Evolutionary conservation across 306 rosid genomes (phyloP).

Genomic region (Quercus dentata): DNA sequence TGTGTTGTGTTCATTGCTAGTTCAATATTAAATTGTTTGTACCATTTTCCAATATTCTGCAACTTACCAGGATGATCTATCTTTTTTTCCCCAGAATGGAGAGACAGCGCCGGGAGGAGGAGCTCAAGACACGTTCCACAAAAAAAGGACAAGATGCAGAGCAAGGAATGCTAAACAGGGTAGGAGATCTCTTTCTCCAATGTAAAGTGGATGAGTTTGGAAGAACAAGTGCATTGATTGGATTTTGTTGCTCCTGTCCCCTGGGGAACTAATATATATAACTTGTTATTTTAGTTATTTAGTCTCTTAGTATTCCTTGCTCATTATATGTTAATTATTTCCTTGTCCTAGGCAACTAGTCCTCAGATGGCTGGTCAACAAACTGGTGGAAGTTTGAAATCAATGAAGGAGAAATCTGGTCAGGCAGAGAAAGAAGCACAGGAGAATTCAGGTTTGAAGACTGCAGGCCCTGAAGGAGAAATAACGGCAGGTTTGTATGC

Average conservation of each 20-base stretch:
- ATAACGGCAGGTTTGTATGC: slow-evolving; percentile 83
- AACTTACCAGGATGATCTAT: not conserved
- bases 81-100: slow-evolving; percentile 70
- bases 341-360: slow-evolving; percentile 63
- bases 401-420: slow-evolving; percentile 81
- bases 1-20: not conserved
- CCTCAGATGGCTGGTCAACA: slow-evolving; percentile 67
- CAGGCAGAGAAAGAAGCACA: slow-evolving; percentile 79
- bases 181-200: slow-evolving; percentile 29
- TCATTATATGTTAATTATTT: slow-evolving; percentile 14
- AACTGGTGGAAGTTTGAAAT: slow-evolving; percentile 85
- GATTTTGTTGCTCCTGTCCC: not conserved
- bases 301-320: slow-evolving; percentile 1
- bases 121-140: slow-evolving; percentile 65
- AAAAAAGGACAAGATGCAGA: slow-evolving; percentile 86
- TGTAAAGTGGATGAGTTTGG: not conserved
- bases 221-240: not conserved
- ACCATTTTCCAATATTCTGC: not conserved
- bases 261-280: not conserved
- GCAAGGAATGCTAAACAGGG: slow-evolving; percentile 72
- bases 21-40: not conserved
- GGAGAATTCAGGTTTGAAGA: slow-evolving; percentile 85
- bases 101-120: slow-evolving; percentile 97
- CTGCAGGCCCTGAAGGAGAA: slow-evolving; percentile 97
- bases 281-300: slow-evolving; percentile 4